These are phyloP conservation scores for Teratosphaeria gauchensis DNA, from an alignment of 2,329 filamentous ascomycete species.

Conservation along the genomic window DNA sequence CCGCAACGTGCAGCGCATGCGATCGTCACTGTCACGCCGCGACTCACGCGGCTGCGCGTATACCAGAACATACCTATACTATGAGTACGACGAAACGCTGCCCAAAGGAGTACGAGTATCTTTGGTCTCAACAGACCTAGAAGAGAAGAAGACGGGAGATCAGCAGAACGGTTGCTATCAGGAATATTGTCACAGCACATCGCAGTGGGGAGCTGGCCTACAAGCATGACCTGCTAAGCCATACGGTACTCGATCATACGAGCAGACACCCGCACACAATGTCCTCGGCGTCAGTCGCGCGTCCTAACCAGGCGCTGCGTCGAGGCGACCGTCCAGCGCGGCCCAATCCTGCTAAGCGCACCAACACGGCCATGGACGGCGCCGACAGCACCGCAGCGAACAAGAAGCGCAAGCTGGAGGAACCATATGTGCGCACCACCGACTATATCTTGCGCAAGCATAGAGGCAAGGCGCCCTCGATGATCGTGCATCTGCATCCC, in stretches of 20 bases:
- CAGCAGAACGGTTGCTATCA: no score
- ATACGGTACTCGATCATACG: neutral
- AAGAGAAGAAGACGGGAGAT: no score
- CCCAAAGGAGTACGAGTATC: neutral
- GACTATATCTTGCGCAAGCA: conserved; percentile 78
- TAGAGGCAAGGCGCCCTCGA: conserved; percentile 61
- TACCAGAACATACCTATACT: neutral
- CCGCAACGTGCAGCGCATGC: neutral
- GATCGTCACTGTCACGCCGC: neutral
- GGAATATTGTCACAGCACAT: no score
- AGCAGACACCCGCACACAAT: conserved; percentile 10
- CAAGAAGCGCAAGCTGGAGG: conserved; percentile 21
- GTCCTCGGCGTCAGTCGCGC: conserved; percentile 25
- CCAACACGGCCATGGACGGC: conserved; percentile 17
- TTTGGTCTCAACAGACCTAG: no score
- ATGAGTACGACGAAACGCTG: neutral
- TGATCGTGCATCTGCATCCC: conserved; percentile 75
- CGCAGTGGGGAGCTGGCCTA: neutral
- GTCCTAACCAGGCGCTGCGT: conserved; percentile 33
- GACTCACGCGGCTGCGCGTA: neutral
- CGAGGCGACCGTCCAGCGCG: conserved; percentile 33
- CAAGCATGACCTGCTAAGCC: neutral
- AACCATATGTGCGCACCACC: conserved; percentile 53
- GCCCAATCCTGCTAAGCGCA: conserved; percentile 14
- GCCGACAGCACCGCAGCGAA: conserved; percentile 12